Base-by-base conservation (phyloP, 164 flowering plant species). In the Nymphaea thermarum region DNA sequence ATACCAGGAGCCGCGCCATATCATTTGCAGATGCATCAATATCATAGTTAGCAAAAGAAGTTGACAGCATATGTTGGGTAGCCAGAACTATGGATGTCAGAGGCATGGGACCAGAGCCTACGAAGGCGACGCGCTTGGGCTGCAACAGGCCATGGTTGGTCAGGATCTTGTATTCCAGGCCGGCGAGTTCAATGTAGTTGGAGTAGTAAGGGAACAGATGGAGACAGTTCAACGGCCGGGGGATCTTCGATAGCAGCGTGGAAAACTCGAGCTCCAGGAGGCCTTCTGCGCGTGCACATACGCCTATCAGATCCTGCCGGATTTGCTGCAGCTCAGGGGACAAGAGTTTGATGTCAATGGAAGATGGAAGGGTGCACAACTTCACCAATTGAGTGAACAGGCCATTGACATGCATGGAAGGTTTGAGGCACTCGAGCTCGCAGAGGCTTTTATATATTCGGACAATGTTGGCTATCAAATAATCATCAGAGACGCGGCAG, bases 101-200 rank as follows among this genome's bases (percentile, higher is more conserved):
- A 17, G 89, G 89, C 79, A 87, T 67, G 6, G 87, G 85, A 65
- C 92, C 92, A 2, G 92, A 87, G 17, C 89, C 92, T 11, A 85
- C 70, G 44, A 87, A 87, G n/a, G 88, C 92, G 2, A 87, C 75
- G 61, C 73, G 77, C 62, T 79, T 80, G 1, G 89, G 86, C 5
- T 70, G 68, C 47, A 59, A 61, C 3, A 73, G 60, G 0, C 79
- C 77, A 65, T 82, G 73, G 5, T 79, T 69, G 3, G 1, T 16
- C 2, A 82, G 75, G 45, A 85, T 79, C 11, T 4, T 69, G 69
- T 74, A 66, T 60, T 85, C 92, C 4, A 82, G 42, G 14, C 36
- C 42, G 43, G 79, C 83, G 8, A 87, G 74, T 43, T 84, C 78
- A 57, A 85, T 69, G 61, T 85, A 85, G 80, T 86, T 85, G 12